Evolutionary conservation across 805 yeast species (phyloP), one percentile per base, ranked within the genome.

Genomic region (Komagataella pseudopastoris): DNA sequence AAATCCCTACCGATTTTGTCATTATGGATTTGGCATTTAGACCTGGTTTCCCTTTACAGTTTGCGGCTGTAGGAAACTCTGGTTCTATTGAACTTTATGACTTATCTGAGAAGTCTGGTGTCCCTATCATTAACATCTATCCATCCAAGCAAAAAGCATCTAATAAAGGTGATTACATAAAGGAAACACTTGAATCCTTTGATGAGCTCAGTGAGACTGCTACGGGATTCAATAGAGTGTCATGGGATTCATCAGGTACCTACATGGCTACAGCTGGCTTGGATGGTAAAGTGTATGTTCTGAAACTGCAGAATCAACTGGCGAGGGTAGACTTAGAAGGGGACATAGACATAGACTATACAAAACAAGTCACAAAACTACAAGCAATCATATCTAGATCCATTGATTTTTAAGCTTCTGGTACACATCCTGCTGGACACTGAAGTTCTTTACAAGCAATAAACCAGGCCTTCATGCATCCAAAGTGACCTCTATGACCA

Each of bases 401-500:
- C 1, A 30, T 30, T 30, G 39, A 30, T 30, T 30, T 30, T 14
- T 30, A 30, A 14, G 4, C 39, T 14, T 30, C 39, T 10, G 17
- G n/a, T n/a, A 77, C 78, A 61, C 88, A 85, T 0, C 95, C 93
- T 3, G 80, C 81, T 1, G 97, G 97, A 62, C 98, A 90, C 52
- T 79, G 87, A 2, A 66, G 60, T 71, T 83, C 81, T 14, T 69
- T 71, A 44, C 77, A 82, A 1, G 75, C 80, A 18, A 81, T 62
- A 59, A 86, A 81, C 97, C 97, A 91, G 44, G 76, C 73, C 53
- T 74, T 72, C 59, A 88, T 69, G 69, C 98, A 91, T 2, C 81
- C 82, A 60, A 80, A 80, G 66, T 91, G 98, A 1, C 91, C 89
- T 52, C 81, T 72, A 64, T 91, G 98, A 0, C 96, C 97, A 69